Conservation (phyloP, 2,329 filamentous ascomycete genomes). For the Dothidotthia symphoricarpi region DNA sequence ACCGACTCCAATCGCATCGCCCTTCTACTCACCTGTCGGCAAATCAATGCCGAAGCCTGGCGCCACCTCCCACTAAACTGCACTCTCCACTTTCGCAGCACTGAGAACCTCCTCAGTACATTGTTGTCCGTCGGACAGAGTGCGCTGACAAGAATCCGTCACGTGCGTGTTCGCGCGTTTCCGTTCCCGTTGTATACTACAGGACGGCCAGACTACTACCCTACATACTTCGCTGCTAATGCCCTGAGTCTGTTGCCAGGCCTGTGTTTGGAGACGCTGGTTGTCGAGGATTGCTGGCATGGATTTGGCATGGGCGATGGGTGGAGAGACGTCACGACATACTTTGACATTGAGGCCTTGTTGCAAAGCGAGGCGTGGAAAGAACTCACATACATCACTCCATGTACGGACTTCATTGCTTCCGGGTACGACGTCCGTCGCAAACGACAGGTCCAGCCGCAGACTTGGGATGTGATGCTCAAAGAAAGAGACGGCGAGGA, state of each 20-base stretch:
- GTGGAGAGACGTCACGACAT: slow-evolving; percentile 38
- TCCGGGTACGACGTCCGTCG: slow-evolving; percentile 33
- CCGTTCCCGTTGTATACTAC: slow-evolving; percentile 35
- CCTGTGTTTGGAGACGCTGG: slow-evolving; percentile 31
- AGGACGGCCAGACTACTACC: slow-evolving; percentile 28
- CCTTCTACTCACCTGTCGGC: slow-evolving; percentile 32
- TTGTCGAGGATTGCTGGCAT: slow-evolving; percentile 39
- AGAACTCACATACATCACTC: slow-evolving; percentile 33
- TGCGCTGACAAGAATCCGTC: slow-evolving; percentile 32
- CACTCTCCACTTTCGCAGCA: slow-evolving; percentile 35
- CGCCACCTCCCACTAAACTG: slow-evolving; percentile 34
- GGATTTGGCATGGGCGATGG: slow-evolving; percentile 35
- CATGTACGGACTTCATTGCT: slow-evolving; percentile 37
- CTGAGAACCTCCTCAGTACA: slow-evolving; percentile 35
- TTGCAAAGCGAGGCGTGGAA: slow-evolving; percentile 37
- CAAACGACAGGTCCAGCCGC: slow-evolving; percentile 30
- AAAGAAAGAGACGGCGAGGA: slow-evolving; percentile 31
- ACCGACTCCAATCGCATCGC: slow-evolving; percentile 25
- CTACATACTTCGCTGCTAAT: slow-evolving; percentile 34
- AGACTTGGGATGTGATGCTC: slow-evolving; percentile 31
- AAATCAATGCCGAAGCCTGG: slow-evolving; percentile 33
- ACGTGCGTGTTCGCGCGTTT: slow-evolving; percentile 33
- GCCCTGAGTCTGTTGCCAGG: slow-evolving; percentile 35
- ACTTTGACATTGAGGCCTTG: slow-evolving; percentile 35
- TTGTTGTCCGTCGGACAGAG: slow-evolving; percentile 32